A percentile compares a stretch with the other conserved stretches of the same genome.
Conservation (phyloP, 1,139 yeast genomes). For the Yamadazyma diospyri region DNA sequence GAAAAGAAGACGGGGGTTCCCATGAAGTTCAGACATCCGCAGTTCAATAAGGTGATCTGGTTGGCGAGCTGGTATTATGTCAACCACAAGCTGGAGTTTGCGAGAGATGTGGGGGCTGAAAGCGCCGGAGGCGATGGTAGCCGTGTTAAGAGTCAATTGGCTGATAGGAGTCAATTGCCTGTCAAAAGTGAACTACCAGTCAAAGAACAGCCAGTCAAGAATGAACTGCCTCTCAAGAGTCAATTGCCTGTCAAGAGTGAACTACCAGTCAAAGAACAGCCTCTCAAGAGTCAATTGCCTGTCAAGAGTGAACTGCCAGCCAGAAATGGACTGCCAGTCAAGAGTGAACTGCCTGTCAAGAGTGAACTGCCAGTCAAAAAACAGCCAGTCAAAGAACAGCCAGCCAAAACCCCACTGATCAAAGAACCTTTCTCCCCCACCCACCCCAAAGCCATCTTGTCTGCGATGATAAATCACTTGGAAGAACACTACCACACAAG, state of each 20-base stretch:
- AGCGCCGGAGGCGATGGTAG: conserved; percentile 1
- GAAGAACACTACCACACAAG: conserved; percentile 24
- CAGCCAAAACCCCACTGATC: too few relatives aligned
- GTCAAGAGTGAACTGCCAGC: too few relatives aligned
- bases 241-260: too few relatives aligned
- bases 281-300: too few relatives aligned
- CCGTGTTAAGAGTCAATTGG: too few relatives aligned
- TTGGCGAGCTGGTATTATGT: conserved; percentile 47
- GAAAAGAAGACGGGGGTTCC: conserved; percentile 74
- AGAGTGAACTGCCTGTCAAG: too few relatives aligned
- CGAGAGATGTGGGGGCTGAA: conserved; percentile 17
- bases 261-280: too few relatives aligned
- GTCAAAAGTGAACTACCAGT: too few relatives aligned
- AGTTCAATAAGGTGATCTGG: conserved; percentile 71
- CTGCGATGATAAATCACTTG: conserved; percentile 17
- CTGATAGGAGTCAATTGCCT: too few relatives aligned
- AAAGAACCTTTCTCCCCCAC: background rate
- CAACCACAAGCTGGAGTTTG: conserved; percentile 23
- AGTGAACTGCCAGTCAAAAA: background rate
- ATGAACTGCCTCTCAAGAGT: too few relatives aligned
- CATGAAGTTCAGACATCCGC: conserved; percentile 72
- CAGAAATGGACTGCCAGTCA: too few relatives aligned
- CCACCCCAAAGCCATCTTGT: conserved; percentile 3
- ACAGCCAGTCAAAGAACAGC: background rate
- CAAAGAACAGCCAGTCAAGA: too few relatives aligned